Conservation (phyloP, 495 filamentous ascomycete species). For the Penicillium chermesinum region DNA sequence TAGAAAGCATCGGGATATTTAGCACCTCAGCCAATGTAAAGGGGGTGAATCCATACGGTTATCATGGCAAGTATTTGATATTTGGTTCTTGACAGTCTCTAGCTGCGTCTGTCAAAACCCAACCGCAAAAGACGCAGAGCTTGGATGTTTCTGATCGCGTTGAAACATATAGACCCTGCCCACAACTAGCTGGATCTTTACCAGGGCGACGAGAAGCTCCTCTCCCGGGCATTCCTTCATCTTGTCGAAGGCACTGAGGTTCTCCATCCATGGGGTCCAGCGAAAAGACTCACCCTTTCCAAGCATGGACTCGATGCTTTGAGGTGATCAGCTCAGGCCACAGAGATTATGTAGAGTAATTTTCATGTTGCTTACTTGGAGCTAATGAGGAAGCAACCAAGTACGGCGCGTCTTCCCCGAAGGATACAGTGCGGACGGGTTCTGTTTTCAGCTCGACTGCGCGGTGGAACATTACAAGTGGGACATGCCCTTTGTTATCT, state of each 20-base stretch:
- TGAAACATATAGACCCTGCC: constrained; percentile 16
- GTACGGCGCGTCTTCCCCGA: background rate
- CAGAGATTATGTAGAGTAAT: background rate
- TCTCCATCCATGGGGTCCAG: constrained; percentile 33
- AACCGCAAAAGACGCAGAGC: background rate
- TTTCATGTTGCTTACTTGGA: background rate
- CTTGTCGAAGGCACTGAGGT: constrained; percentile 33
- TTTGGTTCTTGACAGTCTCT: background rate
- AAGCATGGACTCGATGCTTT: background rate
- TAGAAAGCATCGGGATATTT: constrained; percentile 7
- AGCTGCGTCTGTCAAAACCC: background rate
- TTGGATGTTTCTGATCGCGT: background rate
- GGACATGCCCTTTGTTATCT: constrained; percentile 13
- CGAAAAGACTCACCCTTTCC: background rate
- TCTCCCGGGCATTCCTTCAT: constrained; percentile 39
- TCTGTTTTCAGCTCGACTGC: background rate
- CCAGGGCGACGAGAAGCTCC: constrained; percentile 38
- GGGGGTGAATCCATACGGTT: background rate
- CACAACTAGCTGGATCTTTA: constrained; percentile 36
- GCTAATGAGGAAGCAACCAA: background rate
- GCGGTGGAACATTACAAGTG: background rate
- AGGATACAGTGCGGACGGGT: background rate
- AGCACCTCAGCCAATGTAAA: background rate
- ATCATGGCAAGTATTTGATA: background rate
- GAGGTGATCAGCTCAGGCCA: background rate